A percentile compares a stretch with the other conserved stretches of the same genome.
Evolutionary conservation across 2,329 filamentous ascomycete genomes (phyloP).

Genomic region (Hypoxylon sp.): DNA sequence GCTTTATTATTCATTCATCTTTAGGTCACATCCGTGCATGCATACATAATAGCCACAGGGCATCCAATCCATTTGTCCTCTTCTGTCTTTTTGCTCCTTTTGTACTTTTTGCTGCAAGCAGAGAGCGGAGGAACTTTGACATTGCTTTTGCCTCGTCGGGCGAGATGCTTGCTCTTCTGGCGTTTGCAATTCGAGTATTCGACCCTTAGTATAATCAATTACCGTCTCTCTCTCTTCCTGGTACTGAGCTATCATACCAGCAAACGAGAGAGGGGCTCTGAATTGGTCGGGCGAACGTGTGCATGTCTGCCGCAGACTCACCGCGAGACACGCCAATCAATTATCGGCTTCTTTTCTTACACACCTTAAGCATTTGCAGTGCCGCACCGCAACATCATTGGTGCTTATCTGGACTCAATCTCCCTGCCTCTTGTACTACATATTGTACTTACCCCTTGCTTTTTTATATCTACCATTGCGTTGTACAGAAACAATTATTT

Average conservation of each 20-base stretch:
- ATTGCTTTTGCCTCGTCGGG: conserved; percentile 24
- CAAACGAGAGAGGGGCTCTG: conserved; percentile 20
- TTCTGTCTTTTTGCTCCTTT: conserved; percentile 33
- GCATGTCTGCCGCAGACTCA: conserved; percentile 39
- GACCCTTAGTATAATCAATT: conserved; percentile 13
- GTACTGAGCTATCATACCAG: conserved; percentile 19
- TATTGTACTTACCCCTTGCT: conserved; percentile 41
- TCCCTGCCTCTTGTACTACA: conserved; percentile 43
- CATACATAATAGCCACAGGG: conserved; percentile 39
- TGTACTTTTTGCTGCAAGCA: conserved; percentile 40
- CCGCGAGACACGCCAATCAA: conserved; percentile 40
- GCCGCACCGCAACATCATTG: conserved; percentile 42
- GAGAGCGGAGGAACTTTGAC: conserved; percentile 34
- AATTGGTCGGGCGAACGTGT: conserved; percentile 24
- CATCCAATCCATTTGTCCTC: conserved; percentile 37
- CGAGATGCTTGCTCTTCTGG: conserved; percentile 23
- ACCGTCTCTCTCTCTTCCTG: neutral
- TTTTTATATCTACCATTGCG: conserved; percentile 33
- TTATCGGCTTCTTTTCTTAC: conserved; percentile 37
- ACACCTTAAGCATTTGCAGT: conserved; percentile 39
- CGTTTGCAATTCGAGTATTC: conserved; percentile 18
- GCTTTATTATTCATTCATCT: conserved; percentile 40
- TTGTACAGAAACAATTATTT: conserved; percentile 31
- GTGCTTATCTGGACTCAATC: conserved; percentile 40
- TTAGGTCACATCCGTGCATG: conserved; percentile 37